These are phyloP conservation scores for Spathaspora sp. DNA, from an alignment of 1,139 yeast genomes.

Conservation along the genomic window DNA sequence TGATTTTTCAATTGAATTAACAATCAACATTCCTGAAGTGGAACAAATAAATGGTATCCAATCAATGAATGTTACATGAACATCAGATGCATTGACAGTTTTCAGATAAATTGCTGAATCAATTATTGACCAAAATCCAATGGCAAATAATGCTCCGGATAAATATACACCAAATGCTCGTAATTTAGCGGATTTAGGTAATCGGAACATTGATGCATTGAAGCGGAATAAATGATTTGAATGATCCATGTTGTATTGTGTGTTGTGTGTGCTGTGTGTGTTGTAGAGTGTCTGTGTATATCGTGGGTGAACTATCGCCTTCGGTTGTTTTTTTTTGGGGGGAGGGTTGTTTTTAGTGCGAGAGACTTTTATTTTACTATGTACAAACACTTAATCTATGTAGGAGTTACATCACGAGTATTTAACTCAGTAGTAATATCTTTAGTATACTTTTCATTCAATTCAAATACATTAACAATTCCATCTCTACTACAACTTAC, in stretches of 20 bases:
- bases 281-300: background rate
- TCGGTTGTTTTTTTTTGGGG: background rate
- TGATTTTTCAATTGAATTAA: conserved; percentile 86
- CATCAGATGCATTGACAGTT: conserved; percentile 79
- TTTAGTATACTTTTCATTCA: conserved; percentile 16
- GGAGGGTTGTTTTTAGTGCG: too few species aligned
- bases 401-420: conserved; percentile 8
- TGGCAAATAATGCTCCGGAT: conserved; percentile 76
- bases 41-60: conserved; percentile 95
- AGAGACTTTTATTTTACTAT: background rate
- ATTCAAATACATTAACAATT: conserved; percentile 22
- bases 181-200: conserved; percentile 69
- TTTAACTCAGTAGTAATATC: background rate
- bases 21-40: conserved; percentile 86
- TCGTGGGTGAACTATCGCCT: too few species aligned
- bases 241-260: conserved; percentile 11
- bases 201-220: conserved; percentile 30
- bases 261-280: background rate
- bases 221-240: conserved; percentile 13
- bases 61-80: conserved; percentile 87
- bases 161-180: conserved; percentile 74
- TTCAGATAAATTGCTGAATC: conserved; percentile 88
- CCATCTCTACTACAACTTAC: conserved; percentile 38
- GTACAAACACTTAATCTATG: too few species aligned
- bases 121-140: conserved; percentile 86